phyloP scores from a whole-genome alignment of 805 yeast species.

The Teunomyces barrocoloradensis region DNA sequence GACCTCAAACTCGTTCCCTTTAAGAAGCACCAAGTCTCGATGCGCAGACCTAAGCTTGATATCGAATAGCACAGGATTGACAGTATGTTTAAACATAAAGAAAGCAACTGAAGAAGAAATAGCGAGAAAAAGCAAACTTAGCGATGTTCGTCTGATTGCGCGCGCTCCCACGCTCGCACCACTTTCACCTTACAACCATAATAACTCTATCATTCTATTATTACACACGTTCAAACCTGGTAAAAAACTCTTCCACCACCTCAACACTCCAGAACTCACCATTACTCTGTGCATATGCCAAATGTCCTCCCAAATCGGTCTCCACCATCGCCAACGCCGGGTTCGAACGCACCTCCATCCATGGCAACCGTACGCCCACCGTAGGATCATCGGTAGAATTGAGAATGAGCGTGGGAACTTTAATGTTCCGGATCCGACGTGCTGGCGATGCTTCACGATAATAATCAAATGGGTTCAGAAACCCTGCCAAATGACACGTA shows the following conservation, averaged over 20 bases:
- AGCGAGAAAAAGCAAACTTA: too few relatives aligned
- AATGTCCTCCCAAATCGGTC: conserved; percentile 75
- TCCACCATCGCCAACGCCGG: conserved; percentile 59
- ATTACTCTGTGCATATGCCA: conserved; percentile 67
- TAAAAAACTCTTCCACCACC: conserved; percentile 35
- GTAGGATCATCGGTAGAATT: conserved; percentile 76
- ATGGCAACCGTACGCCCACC: conserved; percentile 56
- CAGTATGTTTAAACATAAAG: conserved; percentile 21
- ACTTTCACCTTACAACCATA: too few relatives aligned
- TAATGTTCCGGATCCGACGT: conserved; percentile 46
- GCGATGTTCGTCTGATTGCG: too few relatives aligned
- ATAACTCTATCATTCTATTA: too few relatives aligned
- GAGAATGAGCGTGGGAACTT: conserved; percentile 64
- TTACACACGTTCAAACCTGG: conserved; percentile 12
- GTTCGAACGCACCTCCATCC: conserved; percentile 47
- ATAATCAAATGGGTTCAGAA: conserved; percentile 60
- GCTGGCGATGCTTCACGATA: conserved; percentile 62
- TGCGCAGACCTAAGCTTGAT: conserved; percentile 38
- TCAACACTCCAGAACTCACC: conserved; percentile 63
- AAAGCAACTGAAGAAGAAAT: background rate
- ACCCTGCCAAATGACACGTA: conserved; percentile 68
- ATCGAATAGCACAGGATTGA: conserved; percentile 34
- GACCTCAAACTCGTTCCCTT: conserved; percentile 45
- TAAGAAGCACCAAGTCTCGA: conserved; percentile 41
- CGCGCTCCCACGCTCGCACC: too few relatives aligned